Base-by-base conservation (phyloP, 495 filamentous ascomycete genomes). In the Friedmanniomyces endolithicus region DNA sequence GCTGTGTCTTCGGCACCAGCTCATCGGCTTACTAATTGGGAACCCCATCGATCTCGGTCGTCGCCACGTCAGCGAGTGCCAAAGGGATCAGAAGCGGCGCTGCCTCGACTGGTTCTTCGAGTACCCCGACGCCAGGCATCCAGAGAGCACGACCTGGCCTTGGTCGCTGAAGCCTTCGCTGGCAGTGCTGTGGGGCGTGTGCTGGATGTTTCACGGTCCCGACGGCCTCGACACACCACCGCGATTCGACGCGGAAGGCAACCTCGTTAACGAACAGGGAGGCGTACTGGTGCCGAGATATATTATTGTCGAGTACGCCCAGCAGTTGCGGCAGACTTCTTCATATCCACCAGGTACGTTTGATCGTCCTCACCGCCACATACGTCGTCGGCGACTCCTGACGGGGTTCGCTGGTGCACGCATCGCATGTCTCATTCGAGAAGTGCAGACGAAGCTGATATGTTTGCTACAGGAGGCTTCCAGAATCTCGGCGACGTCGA, bases 141-240 rank as follows among this genome's bases (percentile, higher is more conserved):
- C 74, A 9, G 57, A 71, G n/a, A 75, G 68, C 60, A 75, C 75
- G 1, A 78, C 74, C 44, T 74, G 72, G 74, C 74, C 75, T 19
- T 78, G 75, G 75, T 72, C 65, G 27, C 70, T 78, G 58, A 66
- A 67, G 57, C 74, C 75, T 1, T 67, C 72, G 23, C 64, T 78
- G 23, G 67, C 75, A 35, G 73, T 78, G 23, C 60, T 78, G 50
- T 78, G 75, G 75, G 75, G 75, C 9, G 74, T 78, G 6, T 78
- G 75, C 56, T 78, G 75, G 75, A 77, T 75, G 74, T 76, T 76
- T 62, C 72, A 62, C 53, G 48, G 27, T 3, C 27, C 27, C 4
- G 27, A 31, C 9, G 9, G 9, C 9, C 27, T 4, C 9, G 4
- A 31, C 27, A 4, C 27, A 9, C 27, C 27, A 3, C 3, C 57